A percentile compares a stretch with the other conserved stretches of the same genome.
Conservation (phyloP, 2,329 filamentous ascomycete species). For the Ceratocystis variospora region DNA sequence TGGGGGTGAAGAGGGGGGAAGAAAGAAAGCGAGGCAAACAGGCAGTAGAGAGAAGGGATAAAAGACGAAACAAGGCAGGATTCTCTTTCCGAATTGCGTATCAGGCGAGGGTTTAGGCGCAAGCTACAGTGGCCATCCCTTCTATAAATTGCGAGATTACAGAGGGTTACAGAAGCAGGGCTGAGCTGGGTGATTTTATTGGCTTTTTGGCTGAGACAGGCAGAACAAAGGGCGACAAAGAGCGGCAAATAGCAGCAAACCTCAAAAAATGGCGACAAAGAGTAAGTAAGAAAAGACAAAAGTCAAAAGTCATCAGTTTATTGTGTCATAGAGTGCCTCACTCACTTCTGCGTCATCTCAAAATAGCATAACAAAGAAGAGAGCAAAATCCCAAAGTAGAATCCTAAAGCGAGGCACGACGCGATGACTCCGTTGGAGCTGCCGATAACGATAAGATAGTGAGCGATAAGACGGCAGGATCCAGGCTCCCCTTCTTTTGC, state of each 20-base stretch:
- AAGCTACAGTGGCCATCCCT: slow-evolving; percentile 1
- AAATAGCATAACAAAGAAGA: slow-evolving; percentile 1
- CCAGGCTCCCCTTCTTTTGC: background rate
- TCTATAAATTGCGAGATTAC: background rate
- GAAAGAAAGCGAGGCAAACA: background rate
- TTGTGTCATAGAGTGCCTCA: background rate
- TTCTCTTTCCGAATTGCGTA: background rate
- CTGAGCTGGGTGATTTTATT: too few species aligned
- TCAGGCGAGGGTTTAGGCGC: background rate
- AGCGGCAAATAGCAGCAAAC: background rate
- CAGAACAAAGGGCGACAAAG: background rate
- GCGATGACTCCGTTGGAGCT: too few species aligned
- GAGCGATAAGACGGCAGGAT: background rate
- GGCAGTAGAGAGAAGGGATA: background rate
- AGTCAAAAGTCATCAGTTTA: too few species aligned
- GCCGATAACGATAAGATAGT: background rate
- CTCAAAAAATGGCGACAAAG: background rate
- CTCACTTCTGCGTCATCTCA: background rate
- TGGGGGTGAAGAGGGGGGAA: background rate
- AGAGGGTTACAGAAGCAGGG: background rate
- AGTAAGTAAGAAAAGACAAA: background rate
- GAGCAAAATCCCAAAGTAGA: background rate
- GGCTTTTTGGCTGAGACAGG: too few species aligned
- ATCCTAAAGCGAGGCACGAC: too few species aligned
- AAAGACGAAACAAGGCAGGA: background rate